A percentile compares a stretch with the other conserved stretches of the same genome.
These are phyloP conservation scores for Cystobasidium sp. DNA, from an alignment of 1,284 basidiomycete species.

Conservation along the genomic window DNA sequence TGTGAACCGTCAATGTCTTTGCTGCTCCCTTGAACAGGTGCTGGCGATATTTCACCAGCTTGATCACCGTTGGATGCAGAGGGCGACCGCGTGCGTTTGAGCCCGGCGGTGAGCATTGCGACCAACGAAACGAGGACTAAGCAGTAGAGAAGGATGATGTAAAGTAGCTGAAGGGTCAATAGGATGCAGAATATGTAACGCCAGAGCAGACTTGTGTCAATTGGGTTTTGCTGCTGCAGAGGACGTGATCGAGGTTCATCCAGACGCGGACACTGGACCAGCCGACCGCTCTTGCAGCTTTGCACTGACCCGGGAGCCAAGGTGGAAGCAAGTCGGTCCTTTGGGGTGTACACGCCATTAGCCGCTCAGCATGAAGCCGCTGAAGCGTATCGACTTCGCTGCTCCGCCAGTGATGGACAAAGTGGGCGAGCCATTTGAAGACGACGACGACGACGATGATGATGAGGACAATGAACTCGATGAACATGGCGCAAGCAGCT, in stretches of 20 bases:
- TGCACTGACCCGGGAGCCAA: neutral
- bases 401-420: conserved; percentile 31
- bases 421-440: conserved; percentile 22
- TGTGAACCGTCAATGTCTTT: conserved; percentile 13
- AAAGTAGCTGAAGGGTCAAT: no score
- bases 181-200: no score
- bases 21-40: conserved; percentile 31
- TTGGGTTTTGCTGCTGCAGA: no score
- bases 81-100: conserved; percentile 21
- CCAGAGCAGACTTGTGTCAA: no score
- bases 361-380: conserved; percentile 18
- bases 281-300: neutral
- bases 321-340: neutral
- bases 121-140: neutral
- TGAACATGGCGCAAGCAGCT: conserved; percentile 18
- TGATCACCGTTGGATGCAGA: conserved; percentile 9
- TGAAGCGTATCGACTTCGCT: conserved; percentile 43
- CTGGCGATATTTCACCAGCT: conserved; percentile 12
- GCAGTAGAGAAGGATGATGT: neutral
- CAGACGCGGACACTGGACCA: neutral
- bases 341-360: neutral
- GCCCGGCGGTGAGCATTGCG: neutral
- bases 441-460: conserved; percentile 29
- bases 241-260: neutral
- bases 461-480: conserved; percentile 25